These are phyloP conservation scores for Skeletonema costatum DNA, from an alignment of 108 stramenopile genomes.

Conservation along the genomic window DNA sequence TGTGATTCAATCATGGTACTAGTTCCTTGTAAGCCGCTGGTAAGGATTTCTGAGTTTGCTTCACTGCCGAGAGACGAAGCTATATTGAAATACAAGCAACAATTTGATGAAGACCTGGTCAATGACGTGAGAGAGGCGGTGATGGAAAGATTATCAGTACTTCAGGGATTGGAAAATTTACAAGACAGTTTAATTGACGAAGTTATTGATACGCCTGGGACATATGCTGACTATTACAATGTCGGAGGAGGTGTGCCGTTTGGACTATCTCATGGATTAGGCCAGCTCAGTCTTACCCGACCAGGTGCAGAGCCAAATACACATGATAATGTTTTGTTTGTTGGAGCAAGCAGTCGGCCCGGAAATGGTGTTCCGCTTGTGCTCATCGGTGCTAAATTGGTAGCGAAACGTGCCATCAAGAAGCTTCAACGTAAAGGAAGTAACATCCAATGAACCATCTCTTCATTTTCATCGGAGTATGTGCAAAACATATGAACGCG, in stretches of 20 bases:
- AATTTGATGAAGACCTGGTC: constrained; percentile 60
- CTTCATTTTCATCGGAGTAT: not conserved
- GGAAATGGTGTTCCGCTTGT: constrained; percentile 95
- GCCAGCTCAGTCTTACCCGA: constrained; percentile 70
- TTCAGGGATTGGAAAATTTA: constrained; percentile 49
- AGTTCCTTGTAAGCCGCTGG: constrained; percentile 66
- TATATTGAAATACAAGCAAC: constrained; percentile 58
- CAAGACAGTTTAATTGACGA: constrained; percentile 62
- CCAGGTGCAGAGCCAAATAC: constrained; percentile 49
- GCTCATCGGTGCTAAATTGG: constrained; percentile 77
- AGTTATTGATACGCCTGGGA: constrained; percentile 74
- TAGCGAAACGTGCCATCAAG: constrained; percentile 51
- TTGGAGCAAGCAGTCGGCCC: constrained; percentile 88
- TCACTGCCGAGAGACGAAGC: constrained; percentile 57
- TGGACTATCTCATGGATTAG: constrained; percentile 79
- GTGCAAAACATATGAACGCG: not conserved
- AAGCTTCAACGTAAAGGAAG: constrained; percentile 3
- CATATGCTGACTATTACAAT: constrained; percentile 79
- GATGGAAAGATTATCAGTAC: constrained; percentile 54
- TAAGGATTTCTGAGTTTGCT: constrained; percentile 41
- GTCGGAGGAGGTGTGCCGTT: constrained; percentile 80
- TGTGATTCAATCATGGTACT: constrained; percentile 89
- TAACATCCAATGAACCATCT: constrained; percentile 1
- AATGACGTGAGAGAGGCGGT: constrained; percentile 52
- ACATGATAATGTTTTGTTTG: constrained; percentile 69